phyloP scores from a whole-genome alignment of 495 filamentous ascomycete species.

The Mytilinidion resinicola region DNA sequence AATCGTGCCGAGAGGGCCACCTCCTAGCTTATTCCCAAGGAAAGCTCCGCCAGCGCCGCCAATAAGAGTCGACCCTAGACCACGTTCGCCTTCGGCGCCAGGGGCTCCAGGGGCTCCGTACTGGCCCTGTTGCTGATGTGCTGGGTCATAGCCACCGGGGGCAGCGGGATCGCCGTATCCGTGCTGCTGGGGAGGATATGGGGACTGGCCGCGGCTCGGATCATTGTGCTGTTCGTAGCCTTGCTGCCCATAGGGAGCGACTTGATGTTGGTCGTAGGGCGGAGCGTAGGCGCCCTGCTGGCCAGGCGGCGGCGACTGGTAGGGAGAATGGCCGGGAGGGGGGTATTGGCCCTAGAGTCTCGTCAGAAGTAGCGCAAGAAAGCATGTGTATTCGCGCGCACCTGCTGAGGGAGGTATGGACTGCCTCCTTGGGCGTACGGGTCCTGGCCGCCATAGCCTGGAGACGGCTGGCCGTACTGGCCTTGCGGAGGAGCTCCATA shows the following conservation, averaged over 20 bases:
- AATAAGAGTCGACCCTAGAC: constrained; percentile 48
- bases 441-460: background rate
- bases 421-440: constrained; percentile 1
- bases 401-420: constrained; percentile 6
- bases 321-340: constrained; percentile 10
- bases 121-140: constrained; percentile 20
- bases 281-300: constrained; percentile 16
- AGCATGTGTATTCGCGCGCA: background rate
- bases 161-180: constrained; percentile 21
- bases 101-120: constrained; percentile 13
- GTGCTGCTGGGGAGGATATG: constrained; percentile 29
- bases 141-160: constrained; percentile 20
- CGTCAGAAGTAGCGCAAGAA: background rate
- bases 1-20: constrained; percentile 45
- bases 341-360: background rate
- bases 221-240: constrained; percentile 22
- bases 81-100: constrained; percentile 43
- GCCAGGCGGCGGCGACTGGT: constrained; percentile 10
- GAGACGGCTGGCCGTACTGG: constrained; percentile 24
- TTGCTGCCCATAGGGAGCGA: no score
- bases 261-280: constrained; percentile 4
- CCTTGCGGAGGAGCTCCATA: constrained; percentile 11
- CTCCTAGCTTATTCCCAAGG: constrained; percentile 44
- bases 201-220: constrained; percentile 21
- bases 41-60: constrained; percentile 51